Evolutionary conservation across 2,329 filamentous ascomycete genomes (phyloP), one percentile per base, ranked within the genome.

Genomic region (Fusarium verticillioides): DNA sequence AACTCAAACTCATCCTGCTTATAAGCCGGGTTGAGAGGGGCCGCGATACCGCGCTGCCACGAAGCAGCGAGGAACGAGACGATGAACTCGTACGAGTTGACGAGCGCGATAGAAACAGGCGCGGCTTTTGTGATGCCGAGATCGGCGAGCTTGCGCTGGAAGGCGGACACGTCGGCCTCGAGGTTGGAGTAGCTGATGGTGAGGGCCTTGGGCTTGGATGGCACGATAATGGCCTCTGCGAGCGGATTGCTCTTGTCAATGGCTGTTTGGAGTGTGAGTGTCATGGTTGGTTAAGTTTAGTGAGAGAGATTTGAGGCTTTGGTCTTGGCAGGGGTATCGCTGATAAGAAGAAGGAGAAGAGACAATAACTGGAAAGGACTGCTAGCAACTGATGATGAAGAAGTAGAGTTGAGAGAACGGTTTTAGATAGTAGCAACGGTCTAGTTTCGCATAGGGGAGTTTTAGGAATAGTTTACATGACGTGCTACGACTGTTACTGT

Each of bases 1-100:
- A 97, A 97, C 81, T 96, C 94, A 81, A 96, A 96, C 82, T 97
- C 94, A 64, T 91, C 91, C 83, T 96, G 93, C 85, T 95, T 97
- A 86, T 97, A 97, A 49, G 91, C 92, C 44, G 94, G 91, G 82
- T 97, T 97, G 74, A 97, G 85, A n/a, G 94, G 94, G 7, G 94
- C 94, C 12, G 94, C 94, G 75, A 96, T 92, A 36, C 87, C 93
- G 77, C 94, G 89, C 84, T 96, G 94, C 90, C 92, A 94, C n/a
- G 93, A 90, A 23, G 91, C 88, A n/a, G 94, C 94, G 49, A 97
- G 88, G 83, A 97, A 97, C 5, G 94, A 91, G 63, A 96, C 91
- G 79, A 97, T 93, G 83, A 97, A 96, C 82, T 95, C 93, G 83
- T 94, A 95, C 60, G 92, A 94, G 85, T 97, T 97, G 66, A 92